A percentile compares a stretch with the other conserved stretches of the same genome.
These are phyloP conservation scores for Chamaecyparis obtusa DNA, from an alignment of 75 land plant species.

Conservation along the genomic window DNA sequence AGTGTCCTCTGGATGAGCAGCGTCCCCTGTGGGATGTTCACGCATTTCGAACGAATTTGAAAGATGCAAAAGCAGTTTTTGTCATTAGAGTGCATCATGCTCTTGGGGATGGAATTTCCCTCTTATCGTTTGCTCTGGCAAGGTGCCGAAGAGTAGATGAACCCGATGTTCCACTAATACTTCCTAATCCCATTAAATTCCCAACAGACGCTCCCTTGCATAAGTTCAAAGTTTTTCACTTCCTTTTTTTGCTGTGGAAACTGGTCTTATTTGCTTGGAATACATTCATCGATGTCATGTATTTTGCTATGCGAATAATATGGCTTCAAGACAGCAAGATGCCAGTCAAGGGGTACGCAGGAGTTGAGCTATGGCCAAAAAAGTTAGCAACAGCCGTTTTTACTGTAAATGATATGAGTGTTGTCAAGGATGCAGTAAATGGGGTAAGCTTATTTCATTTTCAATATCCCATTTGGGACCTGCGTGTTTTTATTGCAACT, in stretches of 20 bases:
- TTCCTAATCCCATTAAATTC: constrained; percentile 1
- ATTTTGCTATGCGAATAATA: constrained; percentile 29
- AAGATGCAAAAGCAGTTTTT: constrained; percentile 15
- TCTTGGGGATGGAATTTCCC: constrained; percentile 81
- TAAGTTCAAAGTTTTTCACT: neutral
- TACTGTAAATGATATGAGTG: constrained; percentile 53
- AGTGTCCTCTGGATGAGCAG: constrained; percentile 27
- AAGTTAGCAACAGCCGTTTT: constrained; percentile 44
- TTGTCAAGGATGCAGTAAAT: constrained; percentile 41
- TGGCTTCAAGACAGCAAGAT: constrained; percentile 56
- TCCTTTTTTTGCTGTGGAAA: constrained; percentile 17
- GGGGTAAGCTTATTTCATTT: constrained; percentile 39
- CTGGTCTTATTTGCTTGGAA: constrained; percentile 41
- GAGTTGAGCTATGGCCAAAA: constrained; percentile 74
- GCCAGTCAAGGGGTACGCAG: constrained; percentile 48
- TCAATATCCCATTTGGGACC: neutral
- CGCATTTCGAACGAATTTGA: constrained; percentile 22
- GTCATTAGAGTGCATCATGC: constrained; percentile 70
- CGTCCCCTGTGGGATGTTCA: constrained; percentile 40
- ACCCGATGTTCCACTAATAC: constrained; percentile 28
- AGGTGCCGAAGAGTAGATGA: constrained; percentile 39
- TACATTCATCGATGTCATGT: constrained; percentile 33
- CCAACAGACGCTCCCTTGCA: neutral
- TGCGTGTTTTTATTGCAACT: rapidly evolving
- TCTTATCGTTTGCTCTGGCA: constrained; percentile 62